Conservation (phyloP, 257 asterid genomes). For the Solanum bulbocastanum region DNA sequence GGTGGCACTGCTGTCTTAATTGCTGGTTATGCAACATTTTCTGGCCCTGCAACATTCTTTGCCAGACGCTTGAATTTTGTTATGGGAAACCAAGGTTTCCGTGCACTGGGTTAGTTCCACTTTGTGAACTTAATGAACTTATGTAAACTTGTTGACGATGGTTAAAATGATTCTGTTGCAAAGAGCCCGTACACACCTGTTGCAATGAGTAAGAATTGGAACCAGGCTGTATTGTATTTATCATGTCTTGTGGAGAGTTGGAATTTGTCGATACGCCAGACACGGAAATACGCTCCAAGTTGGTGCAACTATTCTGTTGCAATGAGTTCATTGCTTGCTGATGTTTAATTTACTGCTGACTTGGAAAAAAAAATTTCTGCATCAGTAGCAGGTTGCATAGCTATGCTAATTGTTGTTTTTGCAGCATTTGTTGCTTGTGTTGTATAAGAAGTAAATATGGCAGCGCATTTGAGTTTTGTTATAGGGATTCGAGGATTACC, state of each 20-base stretch:
- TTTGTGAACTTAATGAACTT: constrained; percentile 50
- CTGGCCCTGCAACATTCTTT: neutral
- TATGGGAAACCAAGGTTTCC: constrained; percentile 47
- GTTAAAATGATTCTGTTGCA: neutral
- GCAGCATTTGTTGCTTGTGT: too few relatives aligned
- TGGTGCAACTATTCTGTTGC: constrained; percentile 51
- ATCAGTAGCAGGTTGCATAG: neutral
- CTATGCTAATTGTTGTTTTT: neutral
- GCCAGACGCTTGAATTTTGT: constrained; percentile 6
- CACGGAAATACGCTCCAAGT: constrained; percentile 49
- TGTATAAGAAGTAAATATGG: too few relatives aligned
- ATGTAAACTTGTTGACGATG: constrained; percentile 31
- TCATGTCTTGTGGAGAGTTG: constrained; percentile 57
- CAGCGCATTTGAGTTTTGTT: too few relatives aligned
- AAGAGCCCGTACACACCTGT: neutral
- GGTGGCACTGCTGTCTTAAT: neutral
- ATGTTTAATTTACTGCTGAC: neutral
- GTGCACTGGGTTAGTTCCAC: constrained; percentile 42
- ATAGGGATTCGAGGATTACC: neutral
- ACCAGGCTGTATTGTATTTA: constrained; percentile 42
- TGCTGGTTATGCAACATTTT: neutral
- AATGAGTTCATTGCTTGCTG: neutral
- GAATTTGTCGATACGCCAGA: constrained; percentile 40
- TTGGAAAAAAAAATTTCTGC: constrained; percentile 21
- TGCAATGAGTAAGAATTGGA: neutral